Conservation (phyloP, 2,329 filamentous ascomycete species). For the Calycina herbarum region DNA sequence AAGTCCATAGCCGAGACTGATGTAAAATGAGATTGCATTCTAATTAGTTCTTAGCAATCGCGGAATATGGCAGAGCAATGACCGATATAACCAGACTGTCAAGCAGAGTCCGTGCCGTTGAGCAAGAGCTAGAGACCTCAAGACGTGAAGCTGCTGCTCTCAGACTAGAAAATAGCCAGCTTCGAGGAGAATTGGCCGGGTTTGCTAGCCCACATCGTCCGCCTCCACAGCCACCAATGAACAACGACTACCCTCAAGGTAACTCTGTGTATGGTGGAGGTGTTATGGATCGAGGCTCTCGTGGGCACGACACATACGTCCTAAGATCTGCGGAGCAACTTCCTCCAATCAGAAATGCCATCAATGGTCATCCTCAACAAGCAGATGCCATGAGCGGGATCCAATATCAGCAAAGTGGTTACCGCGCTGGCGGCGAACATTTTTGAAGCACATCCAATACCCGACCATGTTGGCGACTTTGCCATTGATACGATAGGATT, state of each 20-base stretch:
- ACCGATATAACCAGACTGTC: conserved; percentile 35
- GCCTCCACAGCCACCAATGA: conserved; percentile 15
- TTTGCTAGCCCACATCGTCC: conserved; percentile 22
- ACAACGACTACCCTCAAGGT: conserved; percentile 17
- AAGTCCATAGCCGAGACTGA: conserved; percentile 32
- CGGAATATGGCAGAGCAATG: conserved; percentile 51
- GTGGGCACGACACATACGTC: conserved; percentile 42
- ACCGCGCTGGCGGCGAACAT: conserved; percentile 21
- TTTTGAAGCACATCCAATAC: conserved; percentile 10
- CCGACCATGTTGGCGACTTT: background rate
- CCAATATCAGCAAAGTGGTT: conserved; percentile 48
- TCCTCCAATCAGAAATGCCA: conserved; percentile 57
- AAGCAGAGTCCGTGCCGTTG: conserved; percentile 12
- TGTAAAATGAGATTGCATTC: conserved; percentile 20
- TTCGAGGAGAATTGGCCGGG: conserved; percentile 31
- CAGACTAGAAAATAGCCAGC: conserved; percentile 35
- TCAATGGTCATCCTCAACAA: conserved; percentile 32
- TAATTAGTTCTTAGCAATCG: conserved; percentile 50
- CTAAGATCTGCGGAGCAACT: conserved; percentile 38
- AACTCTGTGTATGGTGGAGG: conserved; percentile 11
- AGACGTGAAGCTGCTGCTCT: conserved; percentile 47
- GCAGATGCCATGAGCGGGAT: conserved; percentile 67
- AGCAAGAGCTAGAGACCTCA: conserved; percentile 39
- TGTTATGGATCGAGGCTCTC: conserved; percentile 25
- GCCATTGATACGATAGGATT: background rate